Base-by-base conservation (phyloP, 2,329 filamentous ascomycete genomes). In the Biscogniauxia marginata region DNA sequence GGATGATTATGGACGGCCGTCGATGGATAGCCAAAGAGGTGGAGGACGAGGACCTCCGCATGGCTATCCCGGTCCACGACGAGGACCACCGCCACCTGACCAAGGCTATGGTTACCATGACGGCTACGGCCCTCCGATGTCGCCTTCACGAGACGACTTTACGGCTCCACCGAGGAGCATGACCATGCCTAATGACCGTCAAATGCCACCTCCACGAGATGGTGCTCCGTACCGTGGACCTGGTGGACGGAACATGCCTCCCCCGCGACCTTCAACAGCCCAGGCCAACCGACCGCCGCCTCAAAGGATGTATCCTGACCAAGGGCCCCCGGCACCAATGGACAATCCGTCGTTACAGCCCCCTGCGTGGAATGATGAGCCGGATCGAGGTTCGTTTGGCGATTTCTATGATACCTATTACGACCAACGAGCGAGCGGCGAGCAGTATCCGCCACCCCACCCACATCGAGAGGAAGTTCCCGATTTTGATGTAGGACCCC, bases 371-470 rank as follows among this genome's bases (percentile, higher is more conserved):
- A 68, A 64, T 47, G 68, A 72, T n/a, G 64, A 70, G 53, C 64
- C 64, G 23, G 68, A 72, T n/a, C 67, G 70, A 53, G 65, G 65
- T 18, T 81, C 74, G 1, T 74, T 78, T 54, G 79, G 80, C 51
- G 79, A 84, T 47, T 75, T 81, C 11, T 85, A 84, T 61, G 80
- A 83, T 66, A 66, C 77, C 4, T 85, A 85, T 63, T 83, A 83
- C 60, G 77, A 81, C 48, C 65, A 68, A 24, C 65, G 62, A 50
- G 49, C 60, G 59, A 66, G 63, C 61, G 53, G 65, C n/a, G 67
- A 66, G 22, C 66, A 71, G 19, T 72, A 76, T 53, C 65, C 56
- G 53, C 67, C 58, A 7, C 63, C 63, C 19, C 66, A 70, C 51
- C 66, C 63, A 20, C 63, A 60, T 19, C 65, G 63, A n/a, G 64